phyloP scores from a whole-genome alignment of 345 rosid genomes.

The Corchorus capsularis region DNA sequence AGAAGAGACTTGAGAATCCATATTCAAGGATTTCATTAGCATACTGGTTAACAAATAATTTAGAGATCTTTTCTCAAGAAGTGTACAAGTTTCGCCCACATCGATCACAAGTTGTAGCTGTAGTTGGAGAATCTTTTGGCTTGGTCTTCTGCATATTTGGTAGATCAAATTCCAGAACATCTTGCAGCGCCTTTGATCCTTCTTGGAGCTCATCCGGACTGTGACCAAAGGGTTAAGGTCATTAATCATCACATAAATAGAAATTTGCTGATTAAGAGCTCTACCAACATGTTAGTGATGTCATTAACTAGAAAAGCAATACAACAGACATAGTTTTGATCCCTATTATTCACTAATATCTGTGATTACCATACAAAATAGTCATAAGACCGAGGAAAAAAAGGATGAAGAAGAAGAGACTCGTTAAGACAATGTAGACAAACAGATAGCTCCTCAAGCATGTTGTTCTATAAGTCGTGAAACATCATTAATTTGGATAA shows the following conservation, averaged over 20 bases:
- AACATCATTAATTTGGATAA: slow-evolving; percentile 1
- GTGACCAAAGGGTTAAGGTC: slow-evolving; percentile 20
- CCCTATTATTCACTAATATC: neutral
- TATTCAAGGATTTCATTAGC: neutral
- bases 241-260: neutral
- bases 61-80: slow-evolving; percentile 1
- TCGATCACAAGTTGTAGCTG: slow-evolving; percentile 60
- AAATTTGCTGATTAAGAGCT: neutral
- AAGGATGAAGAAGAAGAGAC: neutral
- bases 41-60: neutral
- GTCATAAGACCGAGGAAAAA: neutral
- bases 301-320: neutral
- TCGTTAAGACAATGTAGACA: neutral
- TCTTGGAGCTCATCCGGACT: slow-evolving; percentile 77
- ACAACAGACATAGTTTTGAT: neutral
- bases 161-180: slow-evolving; percentile 77
- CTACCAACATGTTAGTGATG: neutral
- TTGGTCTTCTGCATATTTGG: slow-evolving; percentile 53
- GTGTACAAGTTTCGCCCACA: slow-evolving; percentile 65
- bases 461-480: neutral
- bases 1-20: neutral
- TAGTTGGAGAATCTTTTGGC: slow-evolving; percentile 39
- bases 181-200: slow-evolving; percentile 67
- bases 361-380: neutral
- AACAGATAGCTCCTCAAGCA: neutral